Conservation (phyloP, 106 monocot species). For the Platanthera zijinensis region DNA sequence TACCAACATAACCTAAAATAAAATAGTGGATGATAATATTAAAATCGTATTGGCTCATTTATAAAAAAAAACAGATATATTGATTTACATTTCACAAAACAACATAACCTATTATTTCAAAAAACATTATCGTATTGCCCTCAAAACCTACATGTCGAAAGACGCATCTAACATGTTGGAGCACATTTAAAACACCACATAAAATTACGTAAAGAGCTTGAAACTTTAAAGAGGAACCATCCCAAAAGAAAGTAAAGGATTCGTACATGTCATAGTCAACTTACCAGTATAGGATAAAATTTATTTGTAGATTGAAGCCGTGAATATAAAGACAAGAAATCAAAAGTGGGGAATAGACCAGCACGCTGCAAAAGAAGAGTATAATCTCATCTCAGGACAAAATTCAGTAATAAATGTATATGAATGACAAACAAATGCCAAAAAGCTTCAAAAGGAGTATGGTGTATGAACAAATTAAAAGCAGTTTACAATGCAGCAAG, state of each 20-base stretch:
- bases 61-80: too few relatives aligned
- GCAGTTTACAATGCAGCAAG: background rate
- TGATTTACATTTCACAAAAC: too few relatives aligned
- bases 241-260: background rate
- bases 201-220: background rate
- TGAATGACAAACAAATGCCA: background rate
- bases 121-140: too few relatives aligned
- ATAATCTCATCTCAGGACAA: background rate
- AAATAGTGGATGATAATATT: too few relatives aligned
- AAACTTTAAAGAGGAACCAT: background rate
- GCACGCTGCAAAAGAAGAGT: slow-evolving; percentile 59
- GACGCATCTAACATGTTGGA: too few relatives aligned
- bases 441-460: background rate
- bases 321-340: slow-evolving; percentile 75
- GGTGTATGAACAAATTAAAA: background rate
- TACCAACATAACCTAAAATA: too few relatives aligned
- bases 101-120: too few relatives aligned
- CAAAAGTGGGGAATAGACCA: slow-evolving; percentile 92
- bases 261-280: background rate
- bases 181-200: background rate
- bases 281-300: slow-evolving; percentile 73
- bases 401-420: background rate
- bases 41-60: too few relatives aligned
- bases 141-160: too few relatives aligned
- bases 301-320: slow-evolving; percentile 50